Conservation (phyloP, 2,329 filamentous ascomycete genomes). For the Ceratocystis eucalypticola region DNA sequence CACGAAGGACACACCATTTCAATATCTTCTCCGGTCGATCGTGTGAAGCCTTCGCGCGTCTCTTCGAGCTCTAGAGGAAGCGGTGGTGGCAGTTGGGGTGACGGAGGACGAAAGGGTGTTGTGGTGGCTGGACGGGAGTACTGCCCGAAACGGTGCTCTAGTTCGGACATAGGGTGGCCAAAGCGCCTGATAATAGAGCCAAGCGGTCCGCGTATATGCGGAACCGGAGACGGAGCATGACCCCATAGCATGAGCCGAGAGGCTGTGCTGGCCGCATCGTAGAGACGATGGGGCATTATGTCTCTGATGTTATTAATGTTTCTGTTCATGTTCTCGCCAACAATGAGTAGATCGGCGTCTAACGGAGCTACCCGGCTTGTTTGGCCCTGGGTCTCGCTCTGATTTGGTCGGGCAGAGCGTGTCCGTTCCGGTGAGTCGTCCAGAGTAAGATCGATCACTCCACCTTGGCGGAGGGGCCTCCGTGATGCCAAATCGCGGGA, state of each 20-base stretch:
- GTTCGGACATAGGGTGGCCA: not conserved
- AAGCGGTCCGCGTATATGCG: not conserved
- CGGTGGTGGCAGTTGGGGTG: conserved; percentile 25
- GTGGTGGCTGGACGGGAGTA: conserved; percentile 21
- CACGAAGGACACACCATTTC: conserved; percentile 77
- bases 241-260: not conserved
- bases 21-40: conserved; percentile 55
- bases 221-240: not conserved
- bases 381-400: not conserved
- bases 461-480: not conserved
- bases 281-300: not conserved
- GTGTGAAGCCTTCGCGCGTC: conserved; percentile 63
- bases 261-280: not conserved
- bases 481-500: not conserved
- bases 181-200: not conserved
- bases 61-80: conserved; percentile 23
- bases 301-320: not conserved
- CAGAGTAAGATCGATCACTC: conserved; percentile 40
- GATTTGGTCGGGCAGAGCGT: not conserved
- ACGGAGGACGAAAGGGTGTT: conserved; percentile 25
- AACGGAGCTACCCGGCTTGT: not conserved
- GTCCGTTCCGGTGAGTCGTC: conserved; percentile 27
- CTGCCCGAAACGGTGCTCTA: not conserved
- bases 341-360: not conserved
- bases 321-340: not conserved